Percentiles rank a stretch among this genome's conserved stretches.
These are phyloP conservation scores for Curvularia eragrostidis DNA, from an alignment of 2,329 filamentous ascomycete species.

Conservation along the genomic window DNA sequence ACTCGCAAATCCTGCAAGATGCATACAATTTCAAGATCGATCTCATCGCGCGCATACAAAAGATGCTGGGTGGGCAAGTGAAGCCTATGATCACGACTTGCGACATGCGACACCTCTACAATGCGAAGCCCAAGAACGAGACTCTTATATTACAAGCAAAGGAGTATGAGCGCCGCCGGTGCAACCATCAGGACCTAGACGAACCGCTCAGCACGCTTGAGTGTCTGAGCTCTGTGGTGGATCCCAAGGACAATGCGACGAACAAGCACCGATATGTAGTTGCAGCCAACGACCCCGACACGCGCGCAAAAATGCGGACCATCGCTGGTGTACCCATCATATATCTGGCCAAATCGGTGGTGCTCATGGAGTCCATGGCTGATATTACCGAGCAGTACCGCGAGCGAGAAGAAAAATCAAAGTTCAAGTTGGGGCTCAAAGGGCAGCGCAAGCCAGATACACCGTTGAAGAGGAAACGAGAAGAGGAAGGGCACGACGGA, in stretches of 20 bases:
- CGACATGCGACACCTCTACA: conserved; percentile 80
- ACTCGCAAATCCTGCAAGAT: conserved; percentile 83
- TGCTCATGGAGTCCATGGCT: conserved; percentile 81
- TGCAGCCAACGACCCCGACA: conserved; percentile 72
- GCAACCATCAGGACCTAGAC: conserved; percentile 77
- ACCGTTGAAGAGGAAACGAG: conserved; percentile 47
- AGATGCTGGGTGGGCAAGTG: conserved; percentile 84
- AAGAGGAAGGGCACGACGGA: conserved; percentile 56
- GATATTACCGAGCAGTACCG: conserved; percentile 67
- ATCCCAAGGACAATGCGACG: conserved; percentile 71
- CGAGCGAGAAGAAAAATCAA: conserved; percentile 72
- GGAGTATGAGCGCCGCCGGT: conserved; percentile 75
- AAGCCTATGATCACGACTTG: conserved; percentile 88
- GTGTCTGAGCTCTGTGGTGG: conserved; percentile 77
- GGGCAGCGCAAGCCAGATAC: conserved; percentile 44
- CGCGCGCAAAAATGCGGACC: conserved; percentile 68
- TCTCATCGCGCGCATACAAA: conserved; percentile 74
- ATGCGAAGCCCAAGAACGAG: conserved; percentile 60
- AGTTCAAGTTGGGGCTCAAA: conserved; percentile 75
- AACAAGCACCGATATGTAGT: conserved; percentile 84
- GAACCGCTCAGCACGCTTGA: conserved; percentile 73
- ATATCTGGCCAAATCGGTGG: conserved; percentile 79
- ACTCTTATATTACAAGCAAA: conserved; percentile 78
- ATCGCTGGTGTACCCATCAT: conserved; percentile 77
- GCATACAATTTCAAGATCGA: conserved; percentile 87